Conservation (phyloP, 441 rosid species). For the Mallotus repandus region DNA sequence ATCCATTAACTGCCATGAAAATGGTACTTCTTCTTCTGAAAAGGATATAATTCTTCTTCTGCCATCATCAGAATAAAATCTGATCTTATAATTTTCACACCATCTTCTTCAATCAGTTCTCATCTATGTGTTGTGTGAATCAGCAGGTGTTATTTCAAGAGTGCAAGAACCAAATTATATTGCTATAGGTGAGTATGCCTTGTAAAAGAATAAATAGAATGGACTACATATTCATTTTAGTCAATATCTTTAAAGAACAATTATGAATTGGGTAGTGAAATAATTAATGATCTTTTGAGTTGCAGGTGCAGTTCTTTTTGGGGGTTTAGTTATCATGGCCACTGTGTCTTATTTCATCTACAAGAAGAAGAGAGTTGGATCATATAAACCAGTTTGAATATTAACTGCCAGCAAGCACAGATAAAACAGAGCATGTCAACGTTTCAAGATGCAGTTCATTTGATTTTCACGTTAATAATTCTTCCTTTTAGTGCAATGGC, state of each 20-base stretch:
- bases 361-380: conserved; percentile 19
- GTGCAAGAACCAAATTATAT: conserved; percentile 3
- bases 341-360: conserved; percentile 21
- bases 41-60: conserved; percentile 4
- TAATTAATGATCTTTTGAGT: too few relatives aligned
- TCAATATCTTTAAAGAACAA: too few relatives aligned
- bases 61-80: too few relatives aligned
- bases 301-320: conserved; percentile 21
- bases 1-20: conserved; percentile 6
- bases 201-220: background rate
- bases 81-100: too few relatives aligned
- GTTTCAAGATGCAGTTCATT: too few relatives aligned
- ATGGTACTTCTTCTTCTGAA: background rate
- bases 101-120: too few relatives aligned
- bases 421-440: too few relatives aligned
- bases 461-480: too few relatives aligned
- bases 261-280: too few relatives aligned
- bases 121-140: background rate
- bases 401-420: too few relatives aligned
- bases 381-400: conserved; percentile 29
- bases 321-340: conserved; percentile 16
- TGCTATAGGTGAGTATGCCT: conserved; percentile 23
- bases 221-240: too few relatives aligned
- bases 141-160: conserved; percentile 3
- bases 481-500: too few relatives aligned